Evolutionary conservation across 768 basidiomycete species (phyloP).

Genomic region (Mycena vitilis): DNA sequence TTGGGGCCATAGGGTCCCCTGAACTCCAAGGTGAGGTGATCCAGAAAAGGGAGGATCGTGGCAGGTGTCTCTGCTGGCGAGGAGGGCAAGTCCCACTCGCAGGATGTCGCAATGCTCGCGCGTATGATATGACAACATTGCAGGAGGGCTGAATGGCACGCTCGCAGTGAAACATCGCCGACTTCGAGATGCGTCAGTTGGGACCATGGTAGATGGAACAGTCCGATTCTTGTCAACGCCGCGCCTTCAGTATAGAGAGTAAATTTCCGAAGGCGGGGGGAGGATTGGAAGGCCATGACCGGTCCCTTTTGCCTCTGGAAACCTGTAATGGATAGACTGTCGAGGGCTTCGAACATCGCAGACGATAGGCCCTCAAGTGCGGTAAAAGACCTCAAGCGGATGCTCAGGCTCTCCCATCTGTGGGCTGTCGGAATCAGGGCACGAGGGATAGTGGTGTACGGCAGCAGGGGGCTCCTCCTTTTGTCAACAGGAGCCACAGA

Average conservation of each 20-base stretch:
- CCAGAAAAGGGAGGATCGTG: not conserved
- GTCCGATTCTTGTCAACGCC: not conserved
- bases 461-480: too few species aligned
- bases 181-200: slow-evolving; percentile 11
- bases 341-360: slow-evolving; percentile 5
- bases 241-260: not conserved
- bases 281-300: slow-evolving; percentile 9
- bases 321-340: not conserved
- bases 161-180: not conserved
- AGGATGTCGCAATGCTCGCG: not conserved
- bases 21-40: too few species aligned
- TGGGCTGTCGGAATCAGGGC: not conserved
- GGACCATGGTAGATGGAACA: slow-evolving; percentile 16
- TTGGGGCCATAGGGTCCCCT: too few species aligned
- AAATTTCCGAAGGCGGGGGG: slow-evolving; percentile 7
- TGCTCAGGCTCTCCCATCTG: not conserved
- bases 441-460: not conserved
- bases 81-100: not conserved
- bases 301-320: not conserved
- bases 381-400: not conserved
- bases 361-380: not conserved
- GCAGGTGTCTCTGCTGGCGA: not conserved
- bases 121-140: slow-evolving; percentile 13
- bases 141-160: not conserved
- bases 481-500: not conserved